phyloP scores from a whole-genome alignment of 257 asterid species.

The Rhazya stricta region DNA sequence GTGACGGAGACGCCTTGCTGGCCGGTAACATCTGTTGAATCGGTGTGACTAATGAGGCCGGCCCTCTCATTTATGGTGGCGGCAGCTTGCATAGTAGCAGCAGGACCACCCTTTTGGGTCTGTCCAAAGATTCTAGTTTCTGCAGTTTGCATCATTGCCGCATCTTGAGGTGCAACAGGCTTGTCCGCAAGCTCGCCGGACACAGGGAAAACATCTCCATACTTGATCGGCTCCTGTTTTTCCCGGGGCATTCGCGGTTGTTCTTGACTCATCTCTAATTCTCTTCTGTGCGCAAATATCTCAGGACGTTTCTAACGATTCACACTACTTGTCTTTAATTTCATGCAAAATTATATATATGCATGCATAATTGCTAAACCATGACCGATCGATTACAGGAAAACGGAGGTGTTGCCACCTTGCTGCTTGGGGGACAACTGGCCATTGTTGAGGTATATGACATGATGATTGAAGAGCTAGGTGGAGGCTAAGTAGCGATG shows the following conservation, averaged over 20 bases:
- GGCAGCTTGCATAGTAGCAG: slow-evolving; percentile 59
- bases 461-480: not conserved
- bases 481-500: not conserved
- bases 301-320: not conserved
- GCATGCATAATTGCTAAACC: not conserved
- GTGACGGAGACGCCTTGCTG: slow-evolving; percentile 40
- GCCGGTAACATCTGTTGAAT: slow-evolving; percentile 33
- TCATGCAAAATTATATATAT: not conserved
- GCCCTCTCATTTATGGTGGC: slow-evolving; percentile 48
- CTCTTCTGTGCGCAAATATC: not conserved
- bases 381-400: too few species aligned
- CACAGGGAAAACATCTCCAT: slow-evolving; percentile 54
- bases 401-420: not conserved
- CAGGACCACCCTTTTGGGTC: slow-evolving; percentile 51
- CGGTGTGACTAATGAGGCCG: slow-evolving; percentile 45
- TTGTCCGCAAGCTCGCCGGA: slow-evolving; percentile 48
- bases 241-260: slow-evolving; percentile 34
- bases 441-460: not conserved
- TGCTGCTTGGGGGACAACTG: slow-evolving; percentile 7
- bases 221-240: slow-evolving; percentile 41
- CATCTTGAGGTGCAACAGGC: slow-evolving; percentile 58
- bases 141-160: slow-evolving; percentile 69
- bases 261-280: slow-evolving; percentile 44
- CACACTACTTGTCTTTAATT: not conserved
- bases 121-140: slow-evolving; percentile 47